Evolutionary conservation across 352 stramenopile species (phyloP).

Genomic region (Blastocystis hominis): DNA sequence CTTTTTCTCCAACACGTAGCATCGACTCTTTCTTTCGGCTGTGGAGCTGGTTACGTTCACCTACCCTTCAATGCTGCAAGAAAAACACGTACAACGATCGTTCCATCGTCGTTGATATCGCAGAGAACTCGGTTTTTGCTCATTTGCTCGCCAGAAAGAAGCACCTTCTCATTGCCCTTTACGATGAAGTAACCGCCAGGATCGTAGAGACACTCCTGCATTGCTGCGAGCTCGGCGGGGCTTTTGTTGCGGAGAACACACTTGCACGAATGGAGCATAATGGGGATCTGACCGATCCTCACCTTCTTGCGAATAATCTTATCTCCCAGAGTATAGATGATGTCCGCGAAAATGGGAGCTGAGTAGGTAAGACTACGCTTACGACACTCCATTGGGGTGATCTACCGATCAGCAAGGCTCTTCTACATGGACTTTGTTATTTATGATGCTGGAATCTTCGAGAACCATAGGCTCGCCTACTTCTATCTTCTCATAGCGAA

Average conservation of each 20-base stretch:
- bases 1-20: slow-evolving; percentile 93
- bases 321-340: slow-evolving; percentile 90
- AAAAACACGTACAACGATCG: slow-evolving; percentile 37
- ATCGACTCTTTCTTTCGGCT: slow-evolving; percentile 89
- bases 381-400: slow-evolving; percentile 93
- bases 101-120: slow-evolving; percentile 76
- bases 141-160: slow-evolving; percentile 97
- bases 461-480: slow-evolving; percentile 87
- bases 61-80: slow-evolving; percentile 67
- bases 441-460: slow-evolving; percentile 85
- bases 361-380: slow-evolving; percentile 95
- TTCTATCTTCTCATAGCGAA: slow-evolving; percentile 95
- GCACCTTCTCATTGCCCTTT: slow-evolving; percentile 93
- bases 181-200: slow-evolving; percentile 98
- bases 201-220: slow-evolving; percentile 98
- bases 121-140: slow-evolving; percentile 99
- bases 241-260: slow-evolving; percentile 87
- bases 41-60: slow-evolving; percentile 94
- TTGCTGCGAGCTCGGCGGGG: slow-evolving; percentile 81
- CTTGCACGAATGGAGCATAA: slow-evolving; percentile 92
- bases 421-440: slow-evolving; percentile 62
- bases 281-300: slow-evolving; percentile 85
- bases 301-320: slow-evolving; percentile 88
- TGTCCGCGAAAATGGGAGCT: slow-evolving; percentile 94
- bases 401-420: background rate